Evolutionary conservation across 179 eudicot genomes (phyloP), one percentile per base, ranked within the genome.

Genomic region (Actinidia chinensis): DNA sequence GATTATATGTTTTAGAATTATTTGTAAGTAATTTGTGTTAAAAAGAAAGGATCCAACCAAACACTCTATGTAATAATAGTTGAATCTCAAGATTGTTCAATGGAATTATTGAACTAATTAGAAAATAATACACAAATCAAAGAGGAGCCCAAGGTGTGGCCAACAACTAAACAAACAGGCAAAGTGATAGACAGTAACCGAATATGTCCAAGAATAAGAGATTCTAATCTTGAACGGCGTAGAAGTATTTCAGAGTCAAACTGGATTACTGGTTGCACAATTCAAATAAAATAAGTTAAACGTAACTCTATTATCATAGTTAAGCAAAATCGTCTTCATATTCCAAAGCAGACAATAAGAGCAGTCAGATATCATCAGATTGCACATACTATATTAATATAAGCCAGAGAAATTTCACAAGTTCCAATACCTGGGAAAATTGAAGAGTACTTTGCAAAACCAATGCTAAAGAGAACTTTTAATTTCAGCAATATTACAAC

Each of bases 401-500:
- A n/a, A n/a, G n/a, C n/a, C n/a, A n/a, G n/a, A n/a, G n/a, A n/a
- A n/a, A n/a, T n/a, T n/a, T n/a, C n/a, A n/a, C n/a, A n/a, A n/a
- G n/a, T n/a, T n/a, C 14, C 59, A 51, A 71, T 28, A 15, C 43
- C 22, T 33, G 14, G 15, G 61, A 52, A 51, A 71, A 71, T 10
- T 47, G 4, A 6, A 52, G 44, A 23, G 28, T 52, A 51, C 17
- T 36, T 15, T 51, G 61, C 63, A 17, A 13, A 4, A 13, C 55
- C 17, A 23, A 5, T 4, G 25, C 44, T 8, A 36, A 8, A 33
- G 59, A 54, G 17, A 55, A 36, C 22, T 42, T n/a, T 13, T 40
- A 40, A 55, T 40, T 73, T 73, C 65, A 73, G 65, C 6, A 11
- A 40, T 73, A 42, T 36, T 51, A 73, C 36, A 58, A 74, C 52